Evolutionary conservation across 306 rosid species (phyloP).

Genomic region (Gleditsia sinensis): DNA sequence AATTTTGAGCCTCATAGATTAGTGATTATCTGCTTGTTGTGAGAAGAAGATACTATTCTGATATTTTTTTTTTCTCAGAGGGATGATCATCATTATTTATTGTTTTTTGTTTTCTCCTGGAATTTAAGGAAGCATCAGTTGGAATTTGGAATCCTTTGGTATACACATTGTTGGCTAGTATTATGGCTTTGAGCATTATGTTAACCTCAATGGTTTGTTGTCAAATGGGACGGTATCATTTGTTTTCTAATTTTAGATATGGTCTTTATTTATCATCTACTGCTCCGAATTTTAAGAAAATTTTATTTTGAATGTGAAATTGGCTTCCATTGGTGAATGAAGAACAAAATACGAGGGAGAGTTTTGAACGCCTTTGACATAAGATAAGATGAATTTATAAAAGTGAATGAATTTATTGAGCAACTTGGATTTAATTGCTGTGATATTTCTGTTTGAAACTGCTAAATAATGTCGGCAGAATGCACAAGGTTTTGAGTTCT

Average conservation of each 20-base stretch:
- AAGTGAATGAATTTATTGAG: constrained; percentile 16
- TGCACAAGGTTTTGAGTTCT: constrained; percentile 65
- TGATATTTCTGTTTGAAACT: constrained; percentile 14
- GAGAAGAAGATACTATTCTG: background rate
- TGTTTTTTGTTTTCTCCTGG: background rate
- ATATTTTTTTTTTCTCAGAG: background rate
- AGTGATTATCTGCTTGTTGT: background rate
- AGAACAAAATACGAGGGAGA: background rate
- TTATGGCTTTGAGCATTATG: background rate
- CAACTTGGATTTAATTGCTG: background rate
- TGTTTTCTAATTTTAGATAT: background rate
- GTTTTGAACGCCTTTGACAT: background rate
- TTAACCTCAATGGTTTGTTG: background rate
- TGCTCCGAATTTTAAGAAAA: background rate
- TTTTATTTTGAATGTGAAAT: background rate
- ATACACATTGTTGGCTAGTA: background rate
- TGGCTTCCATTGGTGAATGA: background rate
- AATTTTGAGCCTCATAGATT: background rate
- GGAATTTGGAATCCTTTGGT: background rate
- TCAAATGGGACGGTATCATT: background rate
- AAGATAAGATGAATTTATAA: background rate
- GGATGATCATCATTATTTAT: background rate
- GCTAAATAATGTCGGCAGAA: constrained; percentile 58
- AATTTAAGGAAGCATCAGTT: background rate
- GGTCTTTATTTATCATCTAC: background rate